Base-by-base conservation (phyloP, 257 asterid genomes). In the Primulina huaijiensis region DNA sequence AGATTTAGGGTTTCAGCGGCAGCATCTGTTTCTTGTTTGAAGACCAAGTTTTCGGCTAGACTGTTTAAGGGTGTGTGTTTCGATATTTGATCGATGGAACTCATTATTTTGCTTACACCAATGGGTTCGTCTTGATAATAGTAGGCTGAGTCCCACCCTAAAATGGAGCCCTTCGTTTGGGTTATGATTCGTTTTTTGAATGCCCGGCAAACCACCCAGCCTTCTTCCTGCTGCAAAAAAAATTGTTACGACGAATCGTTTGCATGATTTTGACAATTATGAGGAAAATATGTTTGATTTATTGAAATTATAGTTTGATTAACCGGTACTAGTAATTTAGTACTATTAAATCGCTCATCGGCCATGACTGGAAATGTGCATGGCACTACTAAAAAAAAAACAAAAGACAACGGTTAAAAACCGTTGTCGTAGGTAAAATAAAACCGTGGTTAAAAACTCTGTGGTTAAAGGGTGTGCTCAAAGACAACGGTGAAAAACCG, bases 151-250 rank as follows among this genome's bases (percentile, higher is more conserved):
- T 84, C 87, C 88, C 90, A 87, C 17, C 81, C 74, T 68, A 31
- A 68, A 25, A 16, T 69, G 46, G 30, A 66, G 70, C 23, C 69
- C 74, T 80, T 88, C 33, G 85, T 71, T 67, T 83, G 94, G 17
- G 78, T 83, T 0, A 84, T 75, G 14, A 68, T 70, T 77, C 87
- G 68, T 57, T 88, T 88, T 83, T 86, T 88, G 72, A 88, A 88
- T 62, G 95, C 92, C 56, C 91, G 83, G 69, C 95, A 88, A 10
- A 85, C 89, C 65, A 86, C 95, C 92, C 95, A 88, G 27, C 89
- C 89, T 76, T 88, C 92, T 69, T 86, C 95, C 89, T 88, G 88
- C 82, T 88, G 34, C 34, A 75, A 64, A 0, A 61, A 23, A 17
- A 1, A 56, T 40, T 25, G 19, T 29, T 61, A 50, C 7, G 16